Conservation (phyloP, 2,329 filamentous ascomycete genomes). For the Alternaria burnsii region DNA sequence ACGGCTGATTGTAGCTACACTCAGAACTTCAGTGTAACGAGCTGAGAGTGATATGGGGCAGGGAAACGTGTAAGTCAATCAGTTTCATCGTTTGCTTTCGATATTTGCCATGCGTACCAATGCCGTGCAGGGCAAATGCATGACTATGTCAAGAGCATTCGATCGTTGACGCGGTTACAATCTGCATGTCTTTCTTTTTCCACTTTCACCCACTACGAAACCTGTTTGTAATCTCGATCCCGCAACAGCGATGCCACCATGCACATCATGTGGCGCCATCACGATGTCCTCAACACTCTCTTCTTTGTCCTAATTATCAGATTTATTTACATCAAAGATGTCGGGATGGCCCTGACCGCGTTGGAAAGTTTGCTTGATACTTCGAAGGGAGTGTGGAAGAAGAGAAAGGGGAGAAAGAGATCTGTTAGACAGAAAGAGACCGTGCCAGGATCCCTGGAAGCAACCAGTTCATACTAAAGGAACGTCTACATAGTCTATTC, state of each 20-base stretch:
- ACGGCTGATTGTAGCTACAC: background rate
- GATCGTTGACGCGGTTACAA: too few relatives aligned
- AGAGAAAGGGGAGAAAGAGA: too few relatives aligned
- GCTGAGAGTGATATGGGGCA: background rate
- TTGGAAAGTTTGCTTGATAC: too few relatives aligned
- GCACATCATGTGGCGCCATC: too few relatives aligned
- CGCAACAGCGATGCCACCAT: too few relatives aligned
- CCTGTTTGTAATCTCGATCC: too few relatives aligned
- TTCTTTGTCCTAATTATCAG: too few relatives aligned
- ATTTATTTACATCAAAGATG: accelerated
- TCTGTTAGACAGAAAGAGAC: background rate
- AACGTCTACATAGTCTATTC: background rate
- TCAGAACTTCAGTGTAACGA: background rate
- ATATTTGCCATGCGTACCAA: background rate
- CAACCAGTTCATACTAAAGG: background rate
- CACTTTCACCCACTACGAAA: too few relatives aligned
- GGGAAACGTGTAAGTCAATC: background rate
- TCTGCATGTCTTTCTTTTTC: too few relatives aligned
- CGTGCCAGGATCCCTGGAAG: background rate
- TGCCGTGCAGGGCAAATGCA: background rate
- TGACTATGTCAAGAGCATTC: background rate
- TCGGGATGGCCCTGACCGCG: too few relatives aligned
- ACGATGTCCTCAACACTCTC: too few relatives aligned
- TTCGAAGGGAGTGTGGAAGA: too few relatives aligned
- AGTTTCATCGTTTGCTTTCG: background rate